Evolutionary conservation across 2,329 filamentous ascomycete species (phyloP).

Genomic region (Aspergillus piperis): DNA sequence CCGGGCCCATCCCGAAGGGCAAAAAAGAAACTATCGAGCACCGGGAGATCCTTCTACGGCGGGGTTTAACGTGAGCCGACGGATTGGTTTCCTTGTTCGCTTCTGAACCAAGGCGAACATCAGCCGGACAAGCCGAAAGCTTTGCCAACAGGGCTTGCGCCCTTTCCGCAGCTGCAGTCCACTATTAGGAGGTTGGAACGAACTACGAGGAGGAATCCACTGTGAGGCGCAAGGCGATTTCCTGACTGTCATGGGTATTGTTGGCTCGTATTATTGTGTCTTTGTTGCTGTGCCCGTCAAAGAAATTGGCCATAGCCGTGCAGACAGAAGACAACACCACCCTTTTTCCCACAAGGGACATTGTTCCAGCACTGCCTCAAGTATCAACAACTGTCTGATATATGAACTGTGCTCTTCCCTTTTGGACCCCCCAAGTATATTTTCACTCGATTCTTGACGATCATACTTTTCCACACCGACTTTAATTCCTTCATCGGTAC

Average conservation of each 20-base stretch:
- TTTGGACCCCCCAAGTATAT: not conserved
- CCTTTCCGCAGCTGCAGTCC: not conserved
- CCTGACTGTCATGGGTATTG: not conserved
- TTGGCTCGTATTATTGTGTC: not conserved
- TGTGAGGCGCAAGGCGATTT: constrained; percentile 3
- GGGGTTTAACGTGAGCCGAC: constrained; percentile 1
- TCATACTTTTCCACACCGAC: not conserved
- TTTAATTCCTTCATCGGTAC: not conserved
- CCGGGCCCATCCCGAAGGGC: not conserved
- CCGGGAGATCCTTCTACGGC: constrained; percentile 1
- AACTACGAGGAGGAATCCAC: not conserved
- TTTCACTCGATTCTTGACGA: not conserved
- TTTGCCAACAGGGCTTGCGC: constrained; percentile 3
- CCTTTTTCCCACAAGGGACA: not conserved
- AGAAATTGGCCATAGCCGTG: constrained; percentile 2
- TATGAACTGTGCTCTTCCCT: not conserved
- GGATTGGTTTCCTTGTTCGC: not conserved
- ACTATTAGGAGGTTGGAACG: not conserved
- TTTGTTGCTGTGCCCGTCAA: constrained; percentile 5
- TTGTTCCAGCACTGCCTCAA: constrained; percentile 5
- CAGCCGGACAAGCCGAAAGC: constrained; percentile 7
- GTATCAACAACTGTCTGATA: not conserved
- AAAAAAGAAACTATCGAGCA: not conserved
- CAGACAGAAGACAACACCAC: not conserved
- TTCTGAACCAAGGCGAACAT: constrained; percentile 3